Base-by-base conservation (phyloP, 2,329 filamentous ascomycete genomes). In the Curvularia lunata region DNA sequence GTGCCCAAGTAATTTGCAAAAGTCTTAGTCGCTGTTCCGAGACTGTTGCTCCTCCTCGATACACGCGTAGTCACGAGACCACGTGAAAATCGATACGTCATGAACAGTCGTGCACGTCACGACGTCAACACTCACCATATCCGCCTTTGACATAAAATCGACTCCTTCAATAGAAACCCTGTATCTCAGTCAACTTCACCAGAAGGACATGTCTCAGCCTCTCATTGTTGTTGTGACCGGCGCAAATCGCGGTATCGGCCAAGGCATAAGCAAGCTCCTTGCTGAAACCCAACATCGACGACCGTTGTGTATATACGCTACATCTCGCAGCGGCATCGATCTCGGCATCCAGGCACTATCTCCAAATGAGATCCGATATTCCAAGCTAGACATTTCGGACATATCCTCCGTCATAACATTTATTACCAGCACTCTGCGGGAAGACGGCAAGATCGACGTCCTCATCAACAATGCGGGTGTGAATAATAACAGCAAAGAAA, bases 401-500 rank as follows among this genome's bases (percentile, higher is more conserved):
- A 28, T 19, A 13, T 37, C 52, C 8, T 69, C 65, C n/a, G 65
- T 67, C 23, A 37, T 48, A 5, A 46, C 58, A 3, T 64, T 69
- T 37, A 51, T 68, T 49, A 34, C 52, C 3, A 23, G 23, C 9
- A 45, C n/a, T 9, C 28, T 58, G 1, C 34, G 55, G 6, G 13
- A 56, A 13, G 48, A 62, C 10, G n/a, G 25, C n/a, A 51, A 51
- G 13, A 50, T 67, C 27, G 59, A 67, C 43, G 40, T 67, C 23
- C 56, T 69, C 5, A 68, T 69, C 54, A 69, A 69, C 48, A 69
- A 68, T 23, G 67, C 67, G 2, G 67, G 63, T 7, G 40, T 69
- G n/a, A 63, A 56, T 32, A 63, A 64, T 42, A 62, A 66, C 47
- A 42, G 61, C 23, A 13, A 51, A 21, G 62, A 67, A 28, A 65